A percentile compares a stretch with the other conserved stretches of the same genome.
Evolutionary conservation across 2,329 filamentous ascomycete species (phyloP).

Genomic region (Epichloe baconii): DNA sequence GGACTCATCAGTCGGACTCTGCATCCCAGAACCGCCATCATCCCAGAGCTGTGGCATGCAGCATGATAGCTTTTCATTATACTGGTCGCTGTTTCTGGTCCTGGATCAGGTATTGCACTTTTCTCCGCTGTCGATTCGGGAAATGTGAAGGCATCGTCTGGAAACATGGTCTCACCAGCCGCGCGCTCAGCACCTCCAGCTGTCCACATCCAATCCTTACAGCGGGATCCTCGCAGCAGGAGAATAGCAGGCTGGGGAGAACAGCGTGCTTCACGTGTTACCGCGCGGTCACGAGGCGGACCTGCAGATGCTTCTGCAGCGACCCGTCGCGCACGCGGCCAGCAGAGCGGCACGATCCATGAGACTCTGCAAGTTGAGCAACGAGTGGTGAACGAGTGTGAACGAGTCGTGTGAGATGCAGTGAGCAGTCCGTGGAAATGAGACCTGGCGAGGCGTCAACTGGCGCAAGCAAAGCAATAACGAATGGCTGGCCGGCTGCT

Average conservation of each 20-base stretch:
- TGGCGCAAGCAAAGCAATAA: neutral
- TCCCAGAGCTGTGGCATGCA: neutral
- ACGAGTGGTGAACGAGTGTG: neutral
- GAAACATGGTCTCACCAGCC: neutral
- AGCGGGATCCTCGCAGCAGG: neutral
- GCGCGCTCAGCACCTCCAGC: neutral
- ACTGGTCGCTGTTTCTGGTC: neutral
- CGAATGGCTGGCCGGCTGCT: neutral
- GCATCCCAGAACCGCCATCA: neutral
- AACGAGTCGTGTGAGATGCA: neutral
- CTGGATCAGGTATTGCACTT: neutral
- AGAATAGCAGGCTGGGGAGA: neutral
- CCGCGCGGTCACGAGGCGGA: conserved; percentile 8
- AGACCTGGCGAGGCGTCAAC: neutral
- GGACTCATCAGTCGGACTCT: neutral
- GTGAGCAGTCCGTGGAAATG: too few species aligned
- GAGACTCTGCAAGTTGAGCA: neutral
- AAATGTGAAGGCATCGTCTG: neutral
- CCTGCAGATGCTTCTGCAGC: neutral
- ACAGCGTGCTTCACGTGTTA: conserved; percentile 8
- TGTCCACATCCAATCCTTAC: conserved; percentile 2
- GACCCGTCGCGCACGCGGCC: neutral
- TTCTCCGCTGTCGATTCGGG: neutral
- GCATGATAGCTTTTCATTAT: too few species aligned
- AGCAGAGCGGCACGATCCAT: neutral